Evolutionary conservation across 768 basidiomycete genomes (phyloP).

Genomic region (Amanita pallidorosea): DNA sequence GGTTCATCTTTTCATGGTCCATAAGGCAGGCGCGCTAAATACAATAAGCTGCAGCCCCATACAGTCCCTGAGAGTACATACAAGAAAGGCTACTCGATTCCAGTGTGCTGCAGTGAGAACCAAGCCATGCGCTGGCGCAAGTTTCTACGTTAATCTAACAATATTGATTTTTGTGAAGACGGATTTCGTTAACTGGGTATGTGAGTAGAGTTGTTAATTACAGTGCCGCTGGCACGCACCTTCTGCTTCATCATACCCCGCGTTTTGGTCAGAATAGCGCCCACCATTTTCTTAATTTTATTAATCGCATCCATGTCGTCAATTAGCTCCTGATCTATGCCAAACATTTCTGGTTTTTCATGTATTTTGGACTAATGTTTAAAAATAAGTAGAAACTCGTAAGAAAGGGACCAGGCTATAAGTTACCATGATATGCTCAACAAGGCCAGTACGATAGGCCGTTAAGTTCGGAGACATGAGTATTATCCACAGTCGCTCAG

Average conservation of each 20-base stretch:
- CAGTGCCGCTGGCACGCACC: background rate
- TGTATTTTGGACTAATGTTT: slow-evolving; percentile 1
- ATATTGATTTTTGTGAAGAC: background rate
- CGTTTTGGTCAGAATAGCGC: background rate
- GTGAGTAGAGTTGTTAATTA: background rate
- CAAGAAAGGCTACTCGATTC: background rate
- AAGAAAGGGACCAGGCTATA: background rate
- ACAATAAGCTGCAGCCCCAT: no score
- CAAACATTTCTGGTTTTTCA: background rate
- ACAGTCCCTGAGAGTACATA: background rate
- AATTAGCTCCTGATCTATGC: background rate
- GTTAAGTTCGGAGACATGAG: slow-evolving; percentile 1
- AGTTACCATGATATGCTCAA: slow-evolving; percentile 1
- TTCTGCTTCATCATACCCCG: background rate
- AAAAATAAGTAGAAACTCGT: background rate
- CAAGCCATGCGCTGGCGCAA: background rate
- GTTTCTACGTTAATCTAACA: background rate
- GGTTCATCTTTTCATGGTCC: background rate
- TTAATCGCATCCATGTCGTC: background rate
- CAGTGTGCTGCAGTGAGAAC: slow-evolving; percentile 1
- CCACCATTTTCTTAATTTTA: background rate
- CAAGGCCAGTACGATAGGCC: background rate
- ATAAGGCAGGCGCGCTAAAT: background rate
- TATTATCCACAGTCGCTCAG: background rate
- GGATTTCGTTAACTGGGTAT: background rate